These are phyloP conservation scores for Vigna angularis DNA, from an alignment of 306 rosid genomes.

Conservation along the genomic window DNA sequence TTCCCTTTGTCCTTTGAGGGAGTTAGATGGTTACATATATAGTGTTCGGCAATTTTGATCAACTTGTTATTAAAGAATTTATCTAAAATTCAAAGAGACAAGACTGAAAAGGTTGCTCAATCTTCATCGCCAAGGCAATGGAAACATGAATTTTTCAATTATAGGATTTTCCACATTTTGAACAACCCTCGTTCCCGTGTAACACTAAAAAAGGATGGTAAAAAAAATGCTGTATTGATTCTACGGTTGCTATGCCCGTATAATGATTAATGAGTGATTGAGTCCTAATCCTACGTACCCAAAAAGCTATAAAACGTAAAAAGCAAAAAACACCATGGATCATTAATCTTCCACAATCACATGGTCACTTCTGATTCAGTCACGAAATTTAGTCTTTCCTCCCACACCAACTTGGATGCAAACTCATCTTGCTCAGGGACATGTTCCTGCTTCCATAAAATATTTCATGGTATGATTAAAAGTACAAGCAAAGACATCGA, in stretches of 20 bases:
- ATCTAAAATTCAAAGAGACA: conserved; percentile 10
- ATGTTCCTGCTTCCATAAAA: conserved; percentile 70
- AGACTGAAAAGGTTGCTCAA: not conserved
- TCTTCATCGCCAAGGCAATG: conserved; percentile 22
- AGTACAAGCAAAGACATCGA: not conserved
- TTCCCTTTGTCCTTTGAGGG: not conserved
- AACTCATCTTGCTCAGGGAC: conserved; percentile 85
- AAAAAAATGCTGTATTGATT: conserved; percentile 32
- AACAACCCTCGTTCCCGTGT: conserved; percentile 35
- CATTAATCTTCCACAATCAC: conserved; percentile 45
- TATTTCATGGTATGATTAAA: not conserved
- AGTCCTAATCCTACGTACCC: conserved; percentile 56
- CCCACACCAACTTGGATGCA: conserved; percentile 97
- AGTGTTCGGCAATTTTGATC: not conserved
- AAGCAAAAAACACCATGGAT: conserved; percentile 8
- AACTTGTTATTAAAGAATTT: conserved; percentile 2
- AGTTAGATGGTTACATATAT: not conserved
- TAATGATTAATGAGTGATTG: conserved; percentile 32
- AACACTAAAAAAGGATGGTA: not conserved
- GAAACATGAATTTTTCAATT: conserved; percentile 17
- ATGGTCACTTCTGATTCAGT: conserved; percentile 79
- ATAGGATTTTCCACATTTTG: conserved; percentile 33
- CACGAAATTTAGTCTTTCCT: conserved; percentile 70
- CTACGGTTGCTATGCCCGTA: conserved; percentile 56
- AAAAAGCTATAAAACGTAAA: conserved; percentile 30